Base-by-base conservation (phyloP, 495 filamentous ascomycete species). In the Glarea lozoyensis region DNA sequence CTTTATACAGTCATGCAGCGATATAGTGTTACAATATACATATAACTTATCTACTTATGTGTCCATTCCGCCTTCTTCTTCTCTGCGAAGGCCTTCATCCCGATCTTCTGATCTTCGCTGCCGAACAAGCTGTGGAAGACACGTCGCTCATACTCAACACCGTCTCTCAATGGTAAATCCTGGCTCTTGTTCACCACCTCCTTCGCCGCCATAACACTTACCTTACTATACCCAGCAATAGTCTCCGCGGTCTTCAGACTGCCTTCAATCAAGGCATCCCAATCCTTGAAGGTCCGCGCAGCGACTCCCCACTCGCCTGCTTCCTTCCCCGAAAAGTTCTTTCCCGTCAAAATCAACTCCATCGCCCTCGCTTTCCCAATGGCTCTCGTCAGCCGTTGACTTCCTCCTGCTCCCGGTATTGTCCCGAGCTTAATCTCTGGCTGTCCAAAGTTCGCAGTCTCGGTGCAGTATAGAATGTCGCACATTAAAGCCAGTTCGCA, bases 401-500 rank as follows among this genome's bases (percentile, higher is more conserved):
- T 84, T 2, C 92, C 92, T 5, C 92, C 92, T 0, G 88, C 92
- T 3, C 92, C 92, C 2, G 92, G 92, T 42, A 97, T 90, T 0
- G 80, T 80, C 12, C 92, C 92, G 3, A 98, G 71, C 61, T 86
- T 93, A 68, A 98, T 88, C 69, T 98, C 92, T 3, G 92, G 92
- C 67, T 97, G 92, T 0, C 92, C 92, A 55, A 98, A 94, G 40
- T 81, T 86, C 41, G 92, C 90, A 5, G 54, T 73, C 19, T 75
- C 61, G 7, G 84, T 86, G 68, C 85, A 92, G 73, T 96, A 96
- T 37, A 98, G 58, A 54, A 98, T 81, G 60, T 98, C 92, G 53
- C 81, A 80, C 90, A 96, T 98, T 61, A 98, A 76, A n/a, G 92
- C 92, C 9, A 98, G 76, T 68, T 98, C 92, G 61, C 92, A 98